Evolutionary conservation across 805 yeast genomes (phyloP), one percentile per base, ranked within the genome.

Genomic region (Wickerhamiella azymoides): DNA sequence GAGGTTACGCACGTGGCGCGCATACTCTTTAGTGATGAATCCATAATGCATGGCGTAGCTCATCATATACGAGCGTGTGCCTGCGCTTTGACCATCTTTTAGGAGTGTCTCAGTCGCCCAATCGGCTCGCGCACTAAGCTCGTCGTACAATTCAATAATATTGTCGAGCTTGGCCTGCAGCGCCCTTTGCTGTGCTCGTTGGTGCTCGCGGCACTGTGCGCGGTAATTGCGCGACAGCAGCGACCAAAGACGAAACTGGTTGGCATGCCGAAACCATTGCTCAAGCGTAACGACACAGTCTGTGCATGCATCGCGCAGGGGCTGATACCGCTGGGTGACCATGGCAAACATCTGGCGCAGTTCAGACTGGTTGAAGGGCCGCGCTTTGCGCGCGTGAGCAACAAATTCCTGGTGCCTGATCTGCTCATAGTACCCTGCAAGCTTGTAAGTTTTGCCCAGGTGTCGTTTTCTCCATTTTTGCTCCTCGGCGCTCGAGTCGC

Each of bases 231-330:
- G 53, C 2, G 43, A 24, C 3, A 54, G 4, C 9, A 46, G 37
- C 3, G 53, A 33, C 30, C 45, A 48, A 10, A 48, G 17, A 13
- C 61, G 46, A 36, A 36, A 55, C 6, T 45, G 40, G 41, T 57
- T 55, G 7, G 58, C 56, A 7, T 49, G 52, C 1, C 48, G 36
- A 8, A 58, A 39, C 61, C 61, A 58, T 2, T 16, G 10, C 1
- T 48, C 47, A 5, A 51, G 27, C 2, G 30, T 43, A 1, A 36
- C 48, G 16, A 58, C 32, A 1, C 53, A 47, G 5, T 50, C 52
- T 5, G 43, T 42, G 2, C 54, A 27, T 0, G 45, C 33, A 13
- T 37, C 40, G 1, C 54, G 39, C 10, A 54, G 32, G 0, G 52
- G 50, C 13, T 40, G 45, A 19, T 54, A 52, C 17, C 36, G 47